A percentile compares a stretch with the other conserved stretches of the same genome.
phyloP scores from a whole-genome alignment of 2,329 filamentous ascomycete species.

The Cercospora zeina region DNA sequence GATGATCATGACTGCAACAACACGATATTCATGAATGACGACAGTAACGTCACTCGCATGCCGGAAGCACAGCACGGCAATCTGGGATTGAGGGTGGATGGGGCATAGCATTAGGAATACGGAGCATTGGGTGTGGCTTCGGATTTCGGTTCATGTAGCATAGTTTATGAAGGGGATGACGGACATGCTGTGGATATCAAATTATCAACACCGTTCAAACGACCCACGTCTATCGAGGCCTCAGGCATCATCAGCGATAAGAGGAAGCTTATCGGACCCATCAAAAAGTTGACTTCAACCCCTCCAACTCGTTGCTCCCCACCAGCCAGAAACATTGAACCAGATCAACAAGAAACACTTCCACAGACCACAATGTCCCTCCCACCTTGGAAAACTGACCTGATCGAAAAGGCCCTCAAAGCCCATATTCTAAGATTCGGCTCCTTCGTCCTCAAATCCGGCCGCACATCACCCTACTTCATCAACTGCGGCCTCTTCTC shows the following conservation, averaged over 20 bases:
- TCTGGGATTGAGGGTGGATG: neutral
- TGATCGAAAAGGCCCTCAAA: slow-evolving; percentile 68
- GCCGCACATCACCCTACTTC: slow-evolving; percentile 90
- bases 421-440: slow-evolving; percentile 77
- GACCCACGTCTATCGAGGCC: neutral
- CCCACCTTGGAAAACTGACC: slow-evolving; percentile 66
- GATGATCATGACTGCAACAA: slow-evolving; percentile 1
- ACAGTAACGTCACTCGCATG: slow-evolving; percentile 27
- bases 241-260: slow-evolving; percentile 6
- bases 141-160: slow-evolving; percentile 10
- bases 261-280: slow-evolving; percentile 3
- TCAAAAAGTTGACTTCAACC: slow-evolving; percentile 9
- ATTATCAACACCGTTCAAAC: neutral
- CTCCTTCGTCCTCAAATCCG: slow-evolving; percentile 86
- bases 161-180: slow-evolving; percentile 1
- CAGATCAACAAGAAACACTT: neutral
- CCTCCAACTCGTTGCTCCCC: neutral
- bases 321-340: neutral
- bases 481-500: slow-evolving; percentile 95
- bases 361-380: slow-evolving; percentile 23
- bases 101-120: slow-evolving; percentile 6
- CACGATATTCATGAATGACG: slow-evolving; percentile 23
- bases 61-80: slow-evolving; percentile 22
- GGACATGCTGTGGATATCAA: slow-evolving; percentile 1
- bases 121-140: neutral